Base-by-base conservation (phyloP, 306 rosid species). In the Trichosanthes cucumerina region DNA sequence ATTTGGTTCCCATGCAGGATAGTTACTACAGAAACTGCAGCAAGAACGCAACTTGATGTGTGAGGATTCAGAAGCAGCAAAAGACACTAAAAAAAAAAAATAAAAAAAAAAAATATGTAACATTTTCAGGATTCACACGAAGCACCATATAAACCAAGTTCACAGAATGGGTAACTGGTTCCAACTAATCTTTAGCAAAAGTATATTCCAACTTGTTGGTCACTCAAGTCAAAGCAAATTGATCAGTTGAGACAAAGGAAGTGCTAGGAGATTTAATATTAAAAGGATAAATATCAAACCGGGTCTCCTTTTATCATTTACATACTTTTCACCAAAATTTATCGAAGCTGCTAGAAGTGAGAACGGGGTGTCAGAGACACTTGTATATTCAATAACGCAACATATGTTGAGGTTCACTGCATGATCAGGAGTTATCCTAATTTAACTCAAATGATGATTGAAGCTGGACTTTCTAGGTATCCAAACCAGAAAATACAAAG, bases 1-100 rank as follows among this genome's bases (percentile, higher is more conserved):
- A 86, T 90, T 82, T 75, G 99, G 87, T 79, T 87, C 89, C 99
- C 99, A 95, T 44, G 91, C 88, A 38, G 91, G 92, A 77, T 92
- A 92, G 79, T 86, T 91, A 79, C 96, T 84, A 79, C 87, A 88
- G 78, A 95, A 95, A 89, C 99, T 95, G 92, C 80, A 82, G 82
- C 56, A 31, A 76, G 53, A 82, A 84, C 54, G 73, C 36, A 44
- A 80, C 65, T 76, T 78, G 19, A 43, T 36, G 21, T 44, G 58
- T 43, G 49, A 78, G 79, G 72, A 47, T 53, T 69, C 56, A 80
- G 75, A 28, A 38, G 33, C 43, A 75, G 78, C 73, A 56, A 16
- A 23, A 38, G 19, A 56, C 16, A 54, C 26, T 50, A 14, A 3
- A 57, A 13, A 53, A 58, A 79, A 34, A 79, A 46, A 43, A 38